Conservation (phyloP, 805 yeast species). For the Ogataea henricii region DNA sequence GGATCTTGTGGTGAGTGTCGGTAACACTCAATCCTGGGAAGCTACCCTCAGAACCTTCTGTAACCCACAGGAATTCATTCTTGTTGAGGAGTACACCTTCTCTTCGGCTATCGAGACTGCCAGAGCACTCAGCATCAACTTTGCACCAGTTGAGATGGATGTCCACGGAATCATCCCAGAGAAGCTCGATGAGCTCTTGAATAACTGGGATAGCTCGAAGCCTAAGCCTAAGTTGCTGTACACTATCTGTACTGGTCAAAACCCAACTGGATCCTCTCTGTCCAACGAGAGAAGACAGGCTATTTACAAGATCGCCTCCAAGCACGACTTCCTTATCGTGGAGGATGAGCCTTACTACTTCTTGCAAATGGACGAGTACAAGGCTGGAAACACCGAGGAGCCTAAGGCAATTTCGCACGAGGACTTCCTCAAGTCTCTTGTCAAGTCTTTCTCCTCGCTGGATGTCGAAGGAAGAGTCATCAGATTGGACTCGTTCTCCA, state of each 20-base stretch:
- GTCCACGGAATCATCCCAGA: constrained; percentile 63
- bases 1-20: constrained; percentile 71
- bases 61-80: constrained; percentile 61
- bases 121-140: constrained; percentile 56
- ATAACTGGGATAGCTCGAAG: constrained; percentile 55
- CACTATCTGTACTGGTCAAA: constrained; percentile 95
- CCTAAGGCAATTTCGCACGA: constrained; percentile 49
- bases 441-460: constrained; percentile 70
- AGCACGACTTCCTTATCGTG: constrained; percentile 81
- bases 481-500: constrained; percentile 87
- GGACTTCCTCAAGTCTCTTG: constrained; percentile 65
- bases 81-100: constrained; percentile 78
- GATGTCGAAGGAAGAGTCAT: constrained; percentile 89
- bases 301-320: constrained; percentile 75
- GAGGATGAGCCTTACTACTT: constrained; percentile 99
- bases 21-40: constrained; percentile 95
- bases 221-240: constrained; percentile 84
- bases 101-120: constrained; percentile 74
- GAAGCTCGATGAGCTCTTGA: constrained; percentile 53
- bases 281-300: constrained; percentile 72
- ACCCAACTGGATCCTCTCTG: constrained; percentile 93
- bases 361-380: constrained; percentile 86
- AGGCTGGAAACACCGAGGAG: constrained; percentile 37
- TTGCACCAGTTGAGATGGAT: constrained; percentile 71
- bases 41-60: constrained; percentile 65